These are phyloP conservation scores for Malania oleifera DNA, from an alignment of 164 flowering plant genomes.

Conservation along the genomic window DNA sequence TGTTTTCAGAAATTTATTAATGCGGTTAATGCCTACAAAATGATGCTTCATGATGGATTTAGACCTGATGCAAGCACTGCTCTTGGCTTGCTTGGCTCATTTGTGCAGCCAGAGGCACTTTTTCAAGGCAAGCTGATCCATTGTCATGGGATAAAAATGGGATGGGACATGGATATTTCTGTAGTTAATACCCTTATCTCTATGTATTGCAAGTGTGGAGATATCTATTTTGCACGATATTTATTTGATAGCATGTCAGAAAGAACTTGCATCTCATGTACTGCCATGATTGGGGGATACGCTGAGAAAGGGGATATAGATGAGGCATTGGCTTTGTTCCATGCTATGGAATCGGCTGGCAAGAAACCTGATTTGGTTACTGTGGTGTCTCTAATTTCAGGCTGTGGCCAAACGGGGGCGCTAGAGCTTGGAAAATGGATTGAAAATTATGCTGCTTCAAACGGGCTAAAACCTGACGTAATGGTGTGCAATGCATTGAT, in stretches of 20 bases:
- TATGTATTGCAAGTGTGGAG: slow-evolving; percentile 61
- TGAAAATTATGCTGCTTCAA: slow-evolving; percentile 28
- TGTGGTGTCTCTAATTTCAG: slow-evolving; percentile 42
- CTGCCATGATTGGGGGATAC: slow-evolving; percentile 54
- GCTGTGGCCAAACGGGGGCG: slow-evolving; percentile 49
- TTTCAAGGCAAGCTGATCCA: slow-evolving; percentile 37
- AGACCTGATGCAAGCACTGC: slow-evolving; percentile 49
- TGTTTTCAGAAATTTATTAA: slow-evolving; percentile 14
- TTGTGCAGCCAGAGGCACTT: slow-evolving; percentile 25
- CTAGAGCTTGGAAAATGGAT: slow-evolving; percentile 57
- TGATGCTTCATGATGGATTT: slow-evolving; percentile 33
- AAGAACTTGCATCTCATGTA: slow-evolving; percentile 59
- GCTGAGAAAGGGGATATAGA: slow-evolving; percentile 43
- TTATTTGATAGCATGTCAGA: slow-evolving; percentile 37
- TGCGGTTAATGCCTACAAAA: slow-evolving; percentile 24
- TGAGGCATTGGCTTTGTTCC: slow-evolving; percentile 43
- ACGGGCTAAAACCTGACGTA: slow-evolving; percentile 25
- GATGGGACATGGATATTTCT: slow-evolving; percentile 32
- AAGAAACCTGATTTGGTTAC: slow-evolving; percentile 60
- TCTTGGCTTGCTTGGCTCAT: slow-evolving; percentile 43
- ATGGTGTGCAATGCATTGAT: slow-evolving; percentile 52
- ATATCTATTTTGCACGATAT: slow-evolving; percentile 29
- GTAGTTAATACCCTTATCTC: slow-evolving; percentile 47
- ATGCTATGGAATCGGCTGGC: slow-evolving; percentile 40
- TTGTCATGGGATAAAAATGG: slow-evolving; percentile 38